These are phyloP conservation scores for Pythium diclinum DNA, from an alignment of 352 stramenopile species.

Conservation along the genomic window DNA sequence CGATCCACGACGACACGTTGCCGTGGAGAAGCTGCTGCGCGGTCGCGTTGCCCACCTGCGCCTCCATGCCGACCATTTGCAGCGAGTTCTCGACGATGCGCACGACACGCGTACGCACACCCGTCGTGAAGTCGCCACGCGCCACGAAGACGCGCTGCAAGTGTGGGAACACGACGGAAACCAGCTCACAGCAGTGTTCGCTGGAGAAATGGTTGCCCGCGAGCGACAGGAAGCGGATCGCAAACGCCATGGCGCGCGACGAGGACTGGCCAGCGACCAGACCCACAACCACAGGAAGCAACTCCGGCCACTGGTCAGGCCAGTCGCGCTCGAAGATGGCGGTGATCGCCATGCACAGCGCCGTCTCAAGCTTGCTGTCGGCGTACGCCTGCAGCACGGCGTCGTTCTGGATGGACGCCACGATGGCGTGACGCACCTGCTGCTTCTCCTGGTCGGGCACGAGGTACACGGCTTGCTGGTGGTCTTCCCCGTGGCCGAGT, in stretches of 20 bases:
- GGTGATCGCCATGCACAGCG: conserved; percentile 69
- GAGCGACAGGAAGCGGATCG: conserved; percentile 72
- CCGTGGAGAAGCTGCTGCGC: conserved; percentile 59
- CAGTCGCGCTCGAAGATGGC: conserved; percentile 83
- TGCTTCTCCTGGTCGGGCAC: conserved; percentile 65
- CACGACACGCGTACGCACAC: conserved; percentile 55
- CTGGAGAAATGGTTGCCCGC: conserved; percentile 71
- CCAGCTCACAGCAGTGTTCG: conserved; percentile 76
- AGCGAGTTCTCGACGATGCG: conserved; percentile 77
- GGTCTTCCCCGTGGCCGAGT: not conserved
- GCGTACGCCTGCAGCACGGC: conserved; percentile 53
- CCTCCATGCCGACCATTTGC: conserved; percentile 81
- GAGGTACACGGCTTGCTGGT: conserved; percentile 32
- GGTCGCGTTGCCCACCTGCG: conserved; percentile 61
- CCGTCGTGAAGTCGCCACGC: conserved; percentile 40
- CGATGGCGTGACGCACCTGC: conserved; percentile 56
- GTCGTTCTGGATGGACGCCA: conserved; percentile 46
- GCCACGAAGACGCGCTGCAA: conserved; percentile 59
- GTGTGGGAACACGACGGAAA: conserved; percentile 71
- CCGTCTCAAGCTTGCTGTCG: conserved; percentile 76
- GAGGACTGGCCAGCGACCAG: conserved; percentile 47
- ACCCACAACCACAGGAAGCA: conserved; percentile 58
- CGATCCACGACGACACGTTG: conserved; percentile 71
- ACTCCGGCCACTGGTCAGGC: conserved; percentile 78
- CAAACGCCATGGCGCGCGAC: conserved; percentile 51